Evolutionary conservation across 768 basidiomycete genomes (phyloP), one percentile per base, ranked within the genome.

Genomic region (Pleurotus sapidus): DNA sequence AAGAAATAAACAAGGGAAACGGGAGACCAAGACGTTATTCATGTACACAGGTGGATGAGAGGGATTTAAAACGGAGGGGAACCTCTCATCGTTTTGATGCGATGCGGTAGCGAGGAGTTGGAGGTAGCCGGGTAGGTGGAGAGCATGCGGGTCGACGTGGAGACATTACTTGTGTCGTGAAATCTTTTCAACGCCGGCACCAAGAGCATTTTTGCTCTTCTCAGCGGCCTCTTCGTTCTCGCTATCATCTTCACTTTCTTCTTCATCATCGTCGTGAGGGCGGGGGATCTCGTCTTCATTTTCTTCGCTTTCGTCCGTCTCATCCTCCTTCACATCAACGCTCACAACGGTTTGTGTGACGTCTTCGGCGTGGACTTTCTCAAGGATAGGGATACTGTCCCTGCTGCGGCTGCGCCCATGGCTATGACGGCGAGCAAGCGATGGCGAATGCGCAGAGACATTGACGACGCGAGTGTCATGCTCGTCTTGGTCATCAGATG

Each of bases 171-270:
- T n/a, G n/a, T n/a, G n/a, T n/a, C n/a, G n/a, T n/a, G n/a, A n/a
- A n/a, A n/a, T n/a, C n/a, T n/a, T n/a, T n/a, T n/a, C n/a, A 37
- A 83, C 75, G 27, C 80, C 79, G 14, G 81, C 81, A 34, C 78
- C 69, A 42, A 71, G 57, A 27, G 71, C 68, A 45, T 73, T 70
- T 63, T 68, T 72, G 57, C 72, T 67, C 60, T 56, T 65, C 30
- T 60, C 59, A 56, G 65, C 64, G 39, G 67, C 70, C 3, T 68
- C 67, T 2, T 68, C 73, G 38, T 72, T 72, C 14, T 69, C 65
- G 27, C 49, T 62, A 42, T 63, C 61, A 15, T 58, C 49, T 47
- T 51, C 48, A 54, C 57, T n/a, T 49, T 54, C 34, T 56, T 60
- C 56, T 53, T 59, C 59, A 56, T 58, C 40, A 18, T 11, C 20